These are phyloP conservation scores for Tricholoma terreum DNA, from an alignment of 768 basidiomycete genomes.

Conservation along the genomic window DNA sequence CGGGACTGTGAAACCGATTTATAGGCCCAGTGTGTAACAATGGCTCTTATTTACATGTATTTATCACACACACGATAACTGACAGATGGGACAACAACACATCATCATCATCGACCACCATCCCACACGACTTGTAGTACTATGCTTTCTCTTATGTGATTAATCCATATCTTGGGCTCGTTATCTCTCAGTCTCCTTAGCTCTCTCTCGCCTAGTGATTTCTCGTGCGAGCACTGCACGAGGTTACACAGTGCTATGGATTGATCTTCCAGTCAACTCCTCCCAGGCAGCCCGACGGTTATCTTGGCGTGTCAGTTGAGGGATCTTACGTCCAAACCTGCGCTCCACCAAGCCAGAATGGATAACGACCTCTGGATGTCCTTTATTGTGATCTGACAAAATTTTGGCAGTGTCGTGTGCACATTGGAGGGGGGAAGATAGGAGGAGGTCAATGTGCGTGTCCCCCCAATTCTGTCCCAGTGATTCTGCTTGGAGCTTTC, in stretches of 20 bases:
- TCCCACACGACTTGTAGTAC: too few relatives aligned
- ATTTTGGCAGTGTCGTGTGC: background rate
- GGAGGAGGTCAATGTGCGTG: background rate
- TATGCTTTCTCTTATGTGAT: too few relatives aligned
- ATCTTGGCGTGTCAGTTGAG: background rate
- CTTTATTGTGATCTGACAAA: background rate
- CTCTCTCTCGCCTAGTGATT: too few relatives aligned
- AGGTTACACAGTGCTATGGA: background rate
- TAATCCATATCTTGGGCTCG: too few relatives aligned
- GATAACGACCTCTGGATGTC: background rate
- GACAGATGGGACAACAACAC: too few relatives aligned
- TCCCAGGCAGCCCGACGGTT: background rate
- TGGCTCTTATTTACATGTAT: too few relatives aligned
- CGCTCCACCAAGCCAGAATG: background rate
- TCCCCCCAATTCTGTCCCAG: background rate
- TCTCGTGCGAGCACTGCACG: too few relatives aligned
- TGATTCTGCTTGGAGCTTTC: background rate
- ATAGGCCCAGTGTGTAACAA: background rate
- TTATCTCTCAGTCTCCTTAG: too few relatives aligned
- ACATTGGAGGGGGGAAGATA: background rate
- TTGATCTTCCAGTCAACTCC: background rate
- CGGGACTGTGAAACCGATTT: background rate
- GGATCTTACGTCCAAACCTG: background rate
- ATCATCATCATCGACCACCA: too few relatives aligned
- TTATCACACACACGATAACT: too few relatives aligned